phyloP scores from a whole-genome alignment of 2,329 filamentous ascomycete genomes.

The Ceratocystis colombiana region DNA sequence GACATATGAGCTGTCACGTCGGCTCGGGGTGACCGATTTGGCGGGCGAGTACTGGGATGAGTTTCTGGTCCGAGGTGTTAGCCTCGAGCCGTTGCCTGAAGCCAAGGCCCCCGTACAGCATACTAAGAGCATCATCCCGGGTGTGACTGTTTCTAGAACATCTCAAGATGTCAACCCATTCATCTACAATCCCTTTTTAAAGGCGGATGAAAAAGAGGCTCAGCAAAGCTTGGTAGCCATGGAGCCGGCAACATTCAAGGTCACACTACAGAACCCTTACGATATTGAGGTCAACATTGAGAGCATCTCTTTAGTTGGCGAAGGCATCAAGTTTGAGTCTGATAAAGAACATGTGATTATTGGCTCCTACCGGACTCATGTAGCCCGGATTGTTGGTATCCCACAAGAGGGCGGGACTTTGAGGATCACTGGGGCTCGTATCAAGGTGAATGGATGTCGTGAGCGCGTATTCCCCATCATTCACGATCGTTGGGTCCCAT shows the following conservation, averaged over 20 bases:
- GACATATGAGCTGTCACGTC: conserved; percentile 65
- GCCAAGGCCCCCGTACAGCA: conserved; percentile 58
- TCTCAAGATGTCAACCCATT: conserved; percentile 69
- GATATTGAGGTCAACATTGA: conserved; percentile 89
- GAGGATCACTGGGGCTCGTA: conserved; percentile 64
- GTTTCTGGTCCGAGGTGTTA: conserved; percentile 72
- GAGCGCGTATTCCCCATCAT: conserved; percentile 80
- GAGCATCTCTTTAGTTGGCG: conserved; percentile 61
- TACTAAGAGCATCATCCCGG: conserved; percentile 45
- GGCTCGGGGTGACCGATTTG: conserved; percentile 59
- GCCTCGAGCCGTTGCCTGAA: conserved; percentile 53
- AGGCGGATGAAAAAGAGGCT: conserved; percentile 46
- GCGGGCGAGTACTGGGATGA: conserved; percentile 94
- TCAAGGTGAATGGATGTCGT: conserved; percentile 72
- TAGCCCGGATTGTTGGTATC: conserved; percentile 59
- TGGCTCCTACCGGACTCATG: conserved; percentile 73
- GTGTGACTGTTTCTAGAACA: conserved; percentile 40
- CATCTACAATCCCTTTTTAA: conserved; percentile 85
- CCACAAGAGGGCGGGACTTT: conserved; percentile 58
- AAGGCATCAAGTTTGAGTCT: conserved; percentile 63
- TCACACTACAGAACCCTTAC: conserved; percentile 87
- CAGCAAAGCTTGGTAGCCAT: conserved; percentile 67
- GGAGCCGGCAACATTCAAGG: conserved; percentile 65
- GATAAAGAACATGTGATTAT: conserved; percentile 55
- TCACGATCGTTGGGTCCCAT: conserved; percentile 61